A percentile compares a stretch with the other conserved stretches of the same genome.
These are phyloP conservation scores for Vanrija sp. DNA, from an alignment of 1,284 basidiomycete genomes.

Conservation along the genomic window DNA sequence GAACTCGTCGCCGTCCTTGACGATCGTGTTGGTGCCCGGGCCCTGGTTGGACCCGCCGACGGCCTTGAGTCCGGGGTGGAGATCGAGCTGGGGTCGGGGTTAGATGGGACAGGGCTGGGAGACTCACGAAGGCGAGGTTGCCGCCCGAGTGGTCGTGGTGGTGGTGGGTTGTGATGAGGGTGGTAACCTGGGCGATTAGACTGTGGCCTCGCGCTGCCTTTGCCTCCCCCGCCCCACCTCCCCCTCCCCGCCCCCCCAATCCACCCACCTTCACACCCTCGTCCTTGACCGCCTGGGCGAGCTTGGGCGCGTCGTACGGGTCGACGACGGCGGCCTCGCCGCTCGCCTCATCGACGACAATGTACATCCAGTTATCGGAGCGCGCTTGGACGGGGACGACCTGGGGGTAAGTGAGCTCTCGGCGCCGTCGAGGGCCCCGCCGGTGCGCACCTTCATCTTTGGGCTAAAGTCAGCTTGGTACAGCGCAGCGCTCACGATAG, in stretches of 20 bases:
- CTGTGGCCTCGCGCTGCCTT: not conserved
- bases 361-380: conserved; percentile 83
- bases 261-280: conserved; percentile 59
- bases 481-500: not conserved
- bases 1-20: conserved; percentile 75
- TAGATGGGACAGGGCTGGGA: not conserved
- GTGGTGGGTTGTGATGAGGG: conserved; percentile 81
- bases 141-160: conserved; percentile 89
- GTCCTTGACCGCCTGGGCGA: conserved; percentile 62
- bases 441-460: conserved; percentile 3
- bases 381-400: conserved; percentile 72
- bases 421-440: not conserved
- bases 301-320: conserved; percentile 72
- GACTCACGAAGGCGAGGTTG: conserved; percentile 57
- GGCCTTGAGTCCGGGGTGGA: conserved; percentile 63
- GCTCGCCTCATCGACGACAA: conserved; percentile 68
- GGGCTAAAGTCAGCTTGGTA: not conserved
- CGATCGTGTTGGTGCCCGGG: conserved; percentile 64
- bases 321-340: conserved; percentile 64
- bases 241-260: not conserved
- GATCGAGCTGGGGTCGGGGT: conserved; percentile 21
- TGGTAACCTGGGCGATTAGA: conserved; percentile 54
- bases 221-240: not conserved
- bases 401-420: conserved; percentile 35
- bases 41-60: conserved; percentile 78